Evolutionary conservation across 179 eudicot species (phyloP), one percentile per base, ranked within the genome.

Genomic region (Actinidia chinensis): DNA sequence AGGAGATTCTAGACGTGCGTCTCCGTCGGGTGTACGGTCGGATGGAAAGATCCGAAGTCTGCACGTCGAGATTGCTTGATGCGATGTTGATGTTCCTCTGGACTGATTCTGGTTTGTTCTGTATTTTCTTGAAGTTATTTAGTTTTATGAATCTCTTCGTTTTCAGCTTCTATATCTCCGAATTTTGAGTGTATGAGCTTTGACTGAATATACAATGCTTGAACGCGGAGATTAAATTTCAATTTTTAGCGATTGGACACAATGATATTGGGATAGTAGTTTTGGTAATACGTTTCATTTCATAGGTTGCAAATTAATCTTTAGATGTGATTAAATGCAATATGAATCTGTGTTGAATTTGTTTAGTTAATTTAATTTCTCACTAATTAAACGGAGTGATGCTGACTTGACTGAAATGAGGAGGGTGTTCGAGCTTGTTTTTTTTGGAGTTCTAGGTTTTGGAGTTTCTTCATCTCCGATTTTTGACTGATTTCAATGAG

Each of bases 1-100:
- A 93, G 86, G 97, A 93, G 90, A 93, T 93, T 42, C 76, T 93
- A 96, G 0, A 93, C 97, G 0, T 90, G 97, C 46, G 97, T 93
- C 4, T 86, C 90, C 9, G 93, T 93, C 73, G 97, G 96, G 0
- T 93, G 97, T 68, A 90, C 96, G 56, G 95, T 92, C 42, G 97
- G 91, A 59, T 95, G 97, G 0, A 92, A 91, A 81, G 81, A 87
- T 75, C 97, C 97, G 7, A 93, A 93, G 87, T 76, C 76, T 93
- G 85, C 97, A 93, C 85, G 77, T 82, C 78, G 97, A 93, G 89
- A 87, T 93, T 69, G 42, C 77, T 5, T 90, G 88, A 60, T 96
- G 89, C 5, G 97, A 91, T 18, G 93, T 93, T 6, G 97, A 93
- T 81, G 78, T 93, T 47, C 94, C 96, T 1, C 85, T 70, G 74